phyloP scores from a whole-genome alignment of 306 rosid species.

The Abrus precatorius region DNA sequence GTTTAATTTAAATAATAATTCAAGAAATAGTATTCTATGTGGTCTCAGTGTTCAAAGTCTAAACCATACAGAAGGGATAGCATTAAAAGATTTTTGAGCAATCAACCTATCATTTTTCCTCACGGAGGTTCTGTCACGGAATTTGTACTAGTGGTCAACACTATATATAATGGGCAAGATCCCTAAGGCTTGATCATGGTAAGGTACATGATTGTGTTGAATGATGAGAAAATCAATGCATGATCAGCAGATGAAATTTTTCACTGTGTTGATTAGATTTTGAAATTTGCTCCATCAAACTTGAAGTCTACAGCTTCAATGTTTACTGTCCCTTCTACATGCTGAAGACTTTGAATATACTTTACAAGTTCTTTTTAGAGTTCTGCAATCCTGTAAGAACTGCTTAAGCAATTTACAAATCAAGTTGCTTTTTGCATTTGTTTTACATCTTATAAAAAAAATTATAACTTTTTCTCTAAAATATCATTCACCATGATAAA shows the following conservation, averaged over 20 bases:
- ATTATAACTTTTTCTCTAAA: too few relatives aligned
- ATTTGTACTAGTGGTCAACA: background rate
- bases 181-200: background rate
- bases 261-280: constrained; percentile 3
- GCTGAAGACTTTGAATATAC: background rate
- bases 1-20: background rate
- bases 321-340: background rate
- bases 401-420: background rate
- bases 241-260: background rate
- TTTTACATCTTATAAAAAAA: too few relatives aligned
- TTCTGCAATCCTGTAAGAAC: background rate
- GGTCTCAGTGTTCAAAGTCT: background rate
- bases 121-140: background rate
- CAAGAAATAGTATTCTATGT: background rate
- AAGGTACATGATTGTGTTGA: background rate
- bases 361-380: background rate
- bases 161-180: background rate
- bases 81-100: constrained; percentile 6
- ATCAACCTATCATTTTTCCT: background rate
- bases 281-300: background rate
- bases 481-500: too few relatives aligned
- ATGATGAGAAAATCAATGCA: background rate
- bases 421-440: too few relatives aligned
- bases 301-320: background rate
- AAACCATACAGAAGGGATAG: background rate